Base-by-base conservation (phyloP, 2,329 filamentous ascomycete species). In the Penicillium italicum region DNA sequence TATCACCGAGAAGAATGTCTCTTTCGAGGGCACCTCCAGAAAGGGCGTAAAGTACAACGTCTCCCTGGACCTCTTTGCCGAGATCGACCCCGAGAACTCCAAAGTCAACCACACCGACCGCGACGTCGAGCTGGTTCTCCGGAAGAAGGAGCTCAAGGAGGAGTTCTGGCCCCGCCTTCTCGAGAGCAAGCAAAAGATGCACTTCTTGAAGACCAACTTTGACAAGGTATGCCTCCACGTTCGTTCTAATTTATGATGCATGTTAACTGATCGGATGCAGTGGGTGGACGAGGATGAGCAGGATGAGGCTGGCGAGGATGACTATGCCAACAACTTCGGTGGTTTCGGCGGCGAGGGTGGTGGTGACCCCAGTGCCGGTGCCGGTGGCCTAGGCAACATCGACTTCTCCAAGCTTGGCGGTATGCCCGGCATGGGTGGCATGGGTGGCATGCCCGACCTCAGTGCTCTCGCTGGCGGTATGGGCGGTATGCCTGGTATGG, bases 231-330 rank as follows among this genome's bases (percentile, higher is more conserved):
- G 81, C 42, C 34, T 36, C 22, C 9, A 36, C 48, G 10, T 34
- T 48, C 26, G 20, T 36, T 42, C 26, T 14, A n/a, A 12, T 36
- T 20, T 9, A 30, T 18, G 45, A 59, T 31, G 28, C 30, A 18
- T 37, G 41, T 34, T 24, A 34, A 33, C 64, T 67, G 52, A 68
- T 56, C 28, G 33, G n/a, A 26, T 52, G 42, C 58, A 87, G 85
- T 97, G 92, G 92, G 90, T 96, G 69, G 92, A 97, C 67, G 91
- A 97, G 85, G 92, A 99, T 73, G 94, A 99, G 84, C 94, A 99
- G 81, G 89, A 97, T 72, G 91, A 91, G 77, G 87, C 84, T 58
- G 80, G 85, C 46, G 91, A 95, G 63, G 91, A 96, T 54, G 92
- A 96, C 75, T 75, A 76, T 57, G 72, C 74, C 53, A 76, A 74